A percentile compares a stretch with the other conserved stretches of the same genome.
phyloP scores from a whole-genome alignment of 2,329 filamentous ascomycete species.

The Dryadomyces sulphureus region DNA sequence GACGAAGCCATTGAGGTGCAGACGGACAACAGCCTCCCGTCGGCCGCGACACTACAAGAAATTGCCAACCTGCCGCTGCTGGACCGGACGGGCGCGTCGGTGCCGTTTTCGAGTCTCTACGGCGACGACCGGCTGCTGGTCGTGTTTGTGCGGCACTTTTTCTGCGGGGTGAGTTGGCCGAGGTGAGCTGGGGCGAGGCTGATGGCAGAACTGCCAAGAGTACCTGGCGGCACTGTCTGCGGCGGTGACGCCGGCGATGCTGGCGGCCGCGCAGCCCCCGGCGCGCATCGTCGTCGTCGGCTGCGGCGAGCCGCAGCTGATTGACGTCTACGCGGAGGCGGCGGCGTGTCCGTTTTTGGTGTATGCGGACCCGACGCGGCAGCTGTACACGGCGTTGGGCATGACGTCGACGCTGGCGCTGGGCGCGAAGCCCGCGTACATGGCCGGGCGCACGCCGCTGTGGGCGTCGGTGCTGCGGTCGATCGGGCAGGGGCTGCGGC shows the following conservation, averaged over 20 bases:
- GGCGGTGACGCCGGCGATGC: constrained; percentile 37
- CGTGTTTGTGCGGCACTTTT: constrained; percentile 68
- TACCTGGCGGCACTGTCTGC: constrained; percentile 50
- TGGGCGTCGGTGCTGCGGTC: constrained; percentile 30
- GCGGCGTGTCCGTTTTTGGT: constrained; percentile 58
- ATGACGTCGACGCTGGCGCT: constrained; percentile 51
- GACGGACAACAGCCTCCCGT: constrained; percentile 40
- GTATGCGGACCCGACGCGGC: constrained; percentile 57
- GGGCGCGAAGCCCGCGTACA: constrained; percentile 49
- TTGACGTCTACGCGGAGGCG: constrained; percentile 47
- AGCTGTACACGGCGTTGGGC: constrained; percentile 51
- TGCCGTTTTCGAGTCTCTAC: constrained; percentile 49
- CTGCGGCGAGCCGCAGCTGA: constrained; percentile 54
- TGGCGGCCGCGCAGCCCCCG: constrained; percentile 27
- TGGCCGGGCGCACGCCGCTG: constrained; percentile 34
- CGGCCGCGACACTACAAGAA: constrained; percentile 29
- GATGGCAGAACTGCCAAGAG: constrained; percentile 59
- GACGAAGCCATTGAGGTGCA: background rate
- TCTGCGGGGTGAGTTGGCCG: constrained; percentile 53
- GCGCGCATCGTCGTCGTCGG: constrained; percentile 56
- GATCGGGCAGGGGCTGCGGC: constrained; percentile 44
- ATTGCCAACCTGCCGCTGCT: constrained; percentile 43
- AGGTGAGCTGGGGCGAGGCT: no score
- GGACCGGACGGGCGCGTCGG: constrained; percentile 43
- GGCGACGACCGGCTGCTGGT: constrained; percentile 45